Evolutionary conservation across 768 basidiomycete species (phyloP), one percentile per base, ranked within the genome.

Genomic region (Tulasnella sp.): DNA sequence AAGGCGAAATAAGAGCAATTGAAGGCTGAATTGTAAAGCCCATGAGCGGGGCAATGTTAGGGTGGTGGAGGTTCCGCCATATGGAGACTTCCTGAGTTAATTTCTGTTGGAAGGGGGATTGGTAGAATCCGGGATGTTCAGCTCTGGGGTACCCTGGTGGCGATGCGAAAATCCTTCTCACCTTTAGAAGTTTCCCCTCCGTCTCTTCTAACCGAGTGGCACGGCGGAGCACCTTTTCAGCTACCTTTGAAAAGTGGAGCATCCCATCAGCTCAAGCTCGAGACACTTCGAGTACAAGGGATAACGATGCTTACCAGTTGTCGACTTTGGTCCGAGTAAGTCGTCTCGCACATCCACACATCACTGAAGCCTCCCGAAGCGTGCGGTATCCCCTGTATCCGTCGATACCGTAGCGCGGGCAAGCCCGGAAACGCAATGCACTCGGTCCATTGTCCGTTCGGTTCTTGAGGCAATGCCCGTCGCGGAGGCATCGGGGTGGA

Each of bases 341-440:
- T 40, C 18, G 46, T 48, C 29, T 51, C 44, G 51, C 44, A 75
- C 51, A 51, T 39, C 74, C 74, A 75, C 1, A 75, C 55, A 61
- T 75, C 44, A 29, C 74, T 75, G n/a, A 75, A 75, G 5, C 74
- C 74, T 23, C 74, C 74, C 4, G 18, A 15, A 15, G 74, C 74
- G 29, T 67, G 61, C 3, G 61, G 61, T 16, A 26, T 67, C 4
- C 29, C 26, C 61, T 67, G n/a, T 29, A 67, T 26, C 26, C 61
- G 32, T 26, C 61, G 61, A 18, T 67, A 67, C 10, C 61, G 61
- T 35, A 67, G 61, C 29, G 61, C 3, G 3, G 61, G 61, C 26
- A 67, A 35, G 13, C 61, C 61, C 32, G 61, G 61, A 35, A 67
- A 29, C 11, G 61, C 29, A 9, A 67, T 67, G 5, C 61, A 67